These are phyloP conservation scores for Rhodotorula sp. DNA, from an alignment of 1,284 basidiomycete species.

Conservation along the genomic window DNA sequence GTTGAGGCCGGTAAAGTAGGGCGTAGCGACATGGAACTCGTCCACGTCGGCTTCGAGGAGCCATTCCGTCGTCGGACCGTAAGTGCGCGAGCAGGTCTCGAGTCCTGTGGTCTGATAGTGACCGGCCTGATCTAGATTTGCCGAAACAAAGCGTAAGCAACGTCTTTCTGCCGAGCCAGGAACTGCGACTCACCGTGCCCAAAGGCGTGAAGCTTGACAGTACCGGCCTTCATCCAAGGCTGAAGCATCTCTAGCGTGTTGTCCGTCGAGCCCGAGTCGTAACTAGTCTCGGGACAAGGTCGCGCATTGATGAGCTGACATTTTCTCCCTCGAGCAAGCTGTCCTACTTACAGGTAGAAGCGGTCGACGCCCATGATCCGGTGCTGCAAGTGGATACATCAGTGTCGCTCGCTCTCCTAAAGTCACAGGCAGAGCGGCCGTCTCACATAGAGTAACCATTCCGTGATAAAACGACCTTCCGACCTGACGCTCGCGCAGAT, in stretches of 20 bases:
- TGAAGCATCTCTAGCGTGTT: conserved; percentile 11
- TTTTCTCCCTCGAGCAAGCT: too few relatives aligned
- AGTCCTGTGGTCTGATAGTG: conserved; percentile 19
- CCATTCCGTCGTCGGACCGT: conserved; percentile 9
- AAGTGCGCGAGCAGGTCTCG: conserved; percentile 13
- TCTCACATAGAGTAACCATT: conserved; percentile 21
- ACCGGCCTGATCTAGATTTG: not conserved
- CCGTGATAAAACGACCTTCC: conserved; percentile 9
- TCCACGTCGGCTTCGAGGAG: conserved; percentile 22
- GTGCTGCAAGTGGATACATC: not conserved
- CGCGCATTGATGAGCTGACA: not conserved
- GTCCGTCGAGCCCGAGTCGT: conserved; percentile 17
- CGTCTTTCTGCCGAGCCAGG: not conserved
- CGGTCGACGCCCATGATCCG: conserved; percentile 14
- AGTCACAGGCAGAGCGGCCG: not conserved
- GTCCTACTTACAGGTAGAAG: conserved; percentile 13
- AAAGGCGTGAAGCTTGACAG: conserved; percentile 10
- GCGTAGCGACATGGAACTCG: conserved; percentile 16
- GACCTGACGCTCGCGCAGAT: conserved; percentile 16
- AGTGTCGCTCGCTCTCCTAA: not conserved
- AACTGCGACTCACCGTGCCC: not conserved
- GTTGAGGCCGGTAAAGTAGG: not conserved
- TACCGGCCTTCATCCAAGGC: conserved; percentile 12
- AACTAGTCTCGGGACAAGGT: not conserved
- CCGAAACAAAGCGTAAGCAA: not conserved